Evolutionary conservation across 345 rosid genomes (phyloP), one percentile per base, ranked within the genome.

Genomic region (Chamaenerion angustifolium): DNA sequence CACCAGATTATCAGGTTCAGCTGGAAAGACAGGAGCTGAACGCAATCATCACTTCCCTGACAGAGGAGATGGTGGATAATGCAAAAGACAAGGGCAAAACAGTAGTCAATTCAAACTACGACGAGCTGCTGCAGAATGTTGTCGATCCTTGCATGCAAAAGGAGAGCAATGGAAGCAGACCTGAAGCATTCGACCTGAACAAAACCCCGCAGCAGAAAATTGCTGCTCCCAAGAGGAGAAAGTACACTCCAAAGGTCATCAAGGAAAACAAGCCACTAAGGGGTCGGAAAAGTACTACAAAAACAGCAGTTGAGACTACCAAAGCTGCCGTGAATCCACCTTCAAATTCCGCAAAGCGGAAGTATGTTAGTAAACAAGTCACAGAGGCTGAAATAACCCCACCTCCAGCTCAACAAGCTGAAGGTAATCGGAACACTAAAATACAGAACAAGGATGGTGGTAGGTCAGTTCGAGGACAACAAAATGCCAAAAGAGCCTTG

Each of bases 171-270:
- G 59, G 55, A 2, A 40, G 49, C 46, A 69, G 42, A 57, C 49
- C 49, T 57, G 64, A 54, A 64, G 72, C 62, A 55, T 70, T 80
- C 45, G 95, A 82, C 64, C 81, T 82, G 51, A 85, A 88, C 53
- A 60, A 56, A 59, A 81, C 84, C 23, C 97, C 95, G 8, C 78
- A 77, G 51, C 71, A 63, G 71, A 82, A 77, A 66, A 61, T 7
- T 31, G 37, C 37, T 7, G 6, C 66, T 43, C 72, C 80, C 16
- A 85, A 74, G 65, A 60, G 78, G 66, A 85, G 57, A 67, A 89
- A 83, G 71, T 80, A 79, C 75, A 77, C 87, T 76, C 94, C 97
- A 1, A 89, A 85, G 70, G 95, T 85, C 53, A 40, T 77, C 15
- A 46, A 4, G 56, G 86, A 85, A 74, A 84, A 73, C 56, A 77